phyloP scores from a whole-genome alignment of 306 rosid species.

The Bauhinia variegata region DNA sequence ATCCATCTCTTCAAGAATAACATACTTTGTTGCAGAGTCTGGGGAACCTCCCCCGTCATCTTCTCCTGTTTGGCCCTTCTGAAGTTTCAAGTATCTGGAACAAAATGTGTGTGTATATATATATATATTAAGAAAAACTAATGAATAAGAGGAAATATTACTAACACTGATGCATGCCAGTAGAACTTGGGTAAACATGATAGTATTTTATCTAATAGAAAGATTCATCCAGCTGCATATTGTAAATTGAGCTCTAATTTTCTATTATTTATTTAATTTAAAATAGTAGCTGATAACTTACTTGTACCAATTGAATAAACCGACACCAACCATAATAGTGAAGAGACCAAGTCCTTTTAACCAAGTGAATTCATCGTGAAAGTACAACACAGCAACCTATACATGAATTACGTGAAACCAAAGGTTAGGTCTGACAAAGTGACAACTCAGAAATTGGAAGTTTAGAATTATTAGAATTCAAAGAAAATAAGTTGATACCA shows the following conservation, averaged over 20 bases:
- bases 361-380: conserved; percentile 85
- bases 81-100: conserved; percentile 77
- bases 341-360: conserved; percentile 85
- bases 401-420: conserved; percentile 35
- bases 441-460: too few relatives aligned
- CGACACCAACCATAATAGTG: conserved; percentile 81
- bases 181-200: conserved; percentile 12
- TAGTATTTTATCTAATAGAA: neutral
- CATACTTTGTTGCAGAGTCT: conserved; percentile 74
- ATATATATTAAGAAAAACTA: neutral
- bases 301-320: conserved; percentile 98
- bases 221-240: too few relatives aligned
- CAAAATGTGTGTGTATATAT: too few relatives aligned
- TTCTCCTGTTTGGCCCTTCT: conserved; percentile 50
- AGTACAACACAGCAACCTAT: conserved; percentile 94
- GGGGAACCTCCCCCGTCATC: conserved; percentile 40
- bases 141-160: conserved; percentile 16
- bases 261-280: too few relatives aligned
- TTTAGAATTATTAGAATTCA: too few relatives aligned
- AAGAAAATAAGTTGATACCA: conserved; percentile 30
- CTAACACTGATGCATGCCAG: neutral
- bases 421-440: conserved; percentile 30
- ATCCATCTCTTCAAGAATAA: conserved; percentile 84
- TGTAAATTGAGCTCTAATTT: too few relatives aligned
- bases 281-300: conserved; percentile 51